Conservation (phyloP, 2,329 filamentous ascomycete species). For the Trichoderma sp. region DNA sequence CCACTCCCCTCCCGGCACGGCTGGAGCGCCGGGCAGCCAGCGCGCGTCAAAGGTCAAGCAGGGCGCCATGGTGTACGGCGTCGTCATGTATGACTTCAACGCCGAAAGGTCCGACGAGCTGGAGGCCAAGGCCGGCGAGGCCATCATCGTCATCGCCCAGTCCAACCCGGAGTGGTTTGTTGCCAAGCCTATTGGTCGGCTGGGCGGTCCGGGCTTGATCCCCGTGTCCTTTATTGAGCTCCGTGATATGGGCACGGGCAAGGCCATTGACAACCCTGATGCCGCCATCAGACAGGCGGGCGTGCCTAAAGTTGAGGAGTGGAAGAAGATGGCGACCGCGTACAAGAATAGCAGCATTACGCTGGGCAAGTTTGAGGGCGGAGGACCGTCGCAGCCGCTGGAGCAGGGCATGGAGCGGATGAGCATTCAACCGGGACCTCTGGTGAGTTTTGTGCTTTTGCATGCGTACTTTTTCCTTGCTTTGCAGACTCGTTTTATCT, state of each 20-base stretch:
- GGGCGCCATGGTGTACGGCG: conserved; percentile 91
- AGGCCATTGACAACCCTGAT: conserved; percentile 76
- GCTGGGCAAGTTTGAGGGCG: conserved; percentile 80
- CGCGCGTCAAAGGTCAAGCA: conserved; percentile 56
- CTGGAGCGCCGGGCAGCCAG: conserved; percentile 39
- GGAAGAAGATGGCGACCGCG: conserved; percentile 99
- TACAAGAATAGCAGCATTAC: conserved; percentile 99
- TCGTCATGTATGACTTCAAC: conserved; percentile 96
- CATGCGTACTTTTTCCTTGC: no score
- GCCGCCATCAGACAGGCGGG: conserved; percentile 86
- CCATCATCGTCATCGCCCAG: conserved; percentile 97
- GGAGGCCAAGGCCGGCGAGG: conserved; percentile 91
- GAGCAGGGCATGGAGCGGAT: conserved; percentile 75
- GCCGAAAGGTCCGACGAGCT: conserved; percentile 95
- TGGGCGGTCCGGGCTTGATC: conserved; percentile 94
- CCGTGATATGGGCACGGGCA: conserved; percentile 85
- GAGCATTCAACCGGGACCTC: conserved; percentile 58
- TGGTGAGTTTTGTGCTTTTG: conserved; percentile 31
- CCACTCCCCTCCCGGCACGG: conserved; percentile 17
- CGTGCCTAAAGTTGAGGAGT: conserved; percentile 93
- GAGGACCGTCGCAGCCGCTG: conserved; percentile 52
- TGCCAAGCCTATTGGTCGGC: conserved; percentile 93
- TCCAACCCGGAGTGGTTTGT: conserved; percentile 99
- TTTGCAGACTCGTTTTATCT: not conserved
- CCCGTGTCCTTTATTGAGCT: conserved; percentile 97